Evolutionary conservation across 1,284 basidiomycete species (phyloP), one percentile per base, ranked within the genome.

Genomic region (Neolentinus lepideus): DNA sequence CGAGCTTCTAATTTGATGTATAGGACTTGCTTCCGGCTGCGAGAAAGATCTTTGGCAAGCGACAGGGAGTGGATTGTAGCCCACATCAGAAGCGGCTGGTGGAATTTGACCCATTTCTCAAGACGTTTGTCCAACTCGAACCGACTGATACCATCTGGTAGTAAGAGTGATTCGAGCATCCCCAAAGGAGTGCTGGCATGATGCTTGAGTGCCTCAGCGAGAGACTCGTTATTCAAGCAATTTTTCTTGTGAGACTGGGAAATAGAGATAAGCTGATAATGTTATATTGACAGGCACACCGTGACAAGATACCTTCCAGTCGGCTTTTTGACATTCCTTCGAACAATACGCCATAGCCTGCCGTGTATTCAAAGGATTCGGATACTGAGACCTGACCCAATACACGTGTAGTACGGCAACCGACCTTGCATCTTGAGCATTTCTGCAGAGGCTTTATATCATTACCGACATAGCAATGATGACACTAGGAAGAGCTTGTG

Each of bases 261-360:
- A 24, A n/a, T 10, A n/a, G 21, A 53, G 24, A 12, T 52, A 31
- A 22, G 19, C 2, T 2, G 52, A 19, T 2, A 14, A 19, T 8
- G n/a, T n/a, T n/a, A 29, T 22, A 19, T 25, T 16, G 22, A 6
- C n/a, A n/a, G 21, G 29, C 22, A 4, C 6, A 9, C 25, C 29
- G 31, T 52, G 46, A 24, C 19, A 9, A 51, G 58, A 9, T 36
- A 64, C 65, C 58, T 61, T 61, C 65, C 66, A 67, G 55, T 68
- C 63, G 8, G 60, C 60, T 35, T 59, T 62, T 45, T 68, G 66
- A 45, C 64, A 68, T n/a, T 66, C 65, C 27, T 61, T 63, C 4
- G 65, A 68, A 56, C 66, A 68, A 52, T 68, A 68, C 21, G 58
- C 58, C 47, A 62, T 63, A 52, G 64, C 64, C 68, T 66, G n/a